phyloP scores from a whole-genome alignment of 2,329 filamentous ascomycete species.

The Alternaria infectoria region DNA sequence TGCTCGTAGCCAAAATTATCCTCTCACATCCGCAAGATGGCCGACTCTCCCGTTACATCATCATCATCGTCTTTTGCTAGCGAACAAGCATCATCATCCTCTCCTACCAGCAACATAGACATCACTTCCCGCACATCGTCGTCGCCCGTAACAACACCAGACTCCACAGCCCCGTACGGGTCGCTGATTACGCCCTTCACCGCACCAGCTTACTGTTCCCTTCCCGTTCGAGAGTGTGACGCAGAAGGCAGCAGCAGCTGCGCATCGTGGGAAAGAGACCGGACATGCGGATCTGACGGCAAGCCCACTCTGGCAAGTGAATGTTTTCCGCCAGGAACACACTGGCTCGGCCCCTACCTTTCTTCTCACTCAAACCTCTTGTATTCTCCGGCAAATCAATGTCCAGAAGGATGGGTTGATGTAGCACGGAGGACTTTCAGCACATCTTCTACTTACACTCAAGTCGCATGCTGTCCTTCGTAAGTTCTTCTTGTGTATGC shows the following conservation, averaged over 20 bases:
- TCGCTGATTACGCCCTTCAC: neutral
- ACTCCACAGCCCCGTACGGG: neutral
- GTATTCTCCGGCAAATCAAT: neutral
- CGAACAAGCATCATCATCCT: neutral
- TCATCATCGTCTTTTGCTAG: neutral
- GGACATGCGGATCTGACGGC: neutral
- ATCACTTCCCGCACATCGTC: neutral
- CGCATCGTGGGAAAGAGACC: neutral
- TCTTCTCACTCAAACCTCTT: neutral
- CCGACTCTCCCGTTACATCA: neutral
- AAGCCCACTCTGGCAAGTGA: neutral
- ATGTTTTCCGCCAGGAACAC: neutral
- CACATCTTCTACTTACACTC: neutral
- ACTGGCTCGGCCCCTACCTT: neutral
- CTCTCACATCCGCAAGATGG: neutral
- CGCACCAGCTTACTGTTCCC: neutral
- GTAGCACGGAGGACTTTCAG: neutral
- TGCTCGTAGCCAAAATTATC: neutral
- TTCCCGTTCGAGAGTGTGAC: neutral
- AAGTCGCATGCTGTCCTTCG: neutral
- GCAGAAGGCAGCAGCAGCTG: neutral
- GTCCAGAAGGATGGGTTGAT: neutral
- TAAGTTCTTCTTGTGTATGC: neutral
- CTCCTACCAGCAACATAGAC: neutral
- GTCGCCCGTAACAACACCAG: neutral